These are phyloP conservation scores for Cutaneotrichosporon sp. DNA, from an alignment of 1,284 basidiomycete species.

Conservation along the genomic window DNA sequence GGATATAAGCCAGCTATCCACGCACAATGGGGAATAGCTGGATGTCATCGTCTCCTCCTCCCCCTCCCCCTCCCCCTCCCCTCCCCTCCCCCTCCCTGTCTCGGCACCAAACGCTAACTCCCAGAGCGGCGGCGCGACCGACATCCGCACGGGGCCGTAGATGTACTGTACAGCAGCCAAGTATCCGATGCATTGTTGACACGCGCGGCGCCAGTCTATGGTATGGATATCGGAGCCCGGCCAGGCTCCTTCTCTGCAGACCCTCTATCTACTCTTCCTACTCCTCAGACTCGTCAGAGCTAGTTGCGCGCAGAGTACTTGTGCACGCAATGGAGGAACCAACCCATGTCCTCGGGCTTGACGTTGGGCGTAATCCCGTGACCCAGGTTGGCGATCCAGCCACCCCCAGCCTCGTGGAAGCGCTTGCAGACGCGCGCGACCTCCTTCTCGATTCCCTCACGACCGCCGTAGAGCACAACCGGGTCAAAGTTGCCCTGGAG, in stretches of 20 bases:
- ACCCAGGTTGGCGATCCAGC: conserved; percentile 94
- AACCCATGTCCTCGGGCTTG: conserved; percentile 81
- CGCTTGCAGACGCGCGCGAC: conserved; percentile 78
- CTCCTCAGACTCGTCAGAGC: no score
- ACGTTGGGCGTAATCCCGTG: conserved; percentile 98
- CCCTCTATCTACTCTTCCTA: background rate
- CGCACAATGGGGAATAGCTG: no score
- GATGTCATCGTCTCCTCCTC: background rate
- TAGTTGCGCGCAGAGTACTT: conserved; percentile 60
- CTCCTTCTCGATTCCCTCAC: conserved; percentile 79
- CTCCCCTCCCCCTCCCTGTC: background rate
- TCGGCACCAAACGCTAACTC: conserved; percentile 11
- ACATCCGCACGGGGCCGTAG: conserved; percentile 41
- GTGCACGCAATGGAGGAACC: conserved; percentile 87
- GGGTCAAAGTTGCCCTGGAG: conserved; percentile 97
- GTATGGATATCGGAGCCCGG: background rate
- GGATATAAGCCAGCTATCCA: no score
- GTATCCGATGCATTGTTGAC: conserved; percentile 16
- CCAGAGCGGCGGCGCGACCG: conserved; percentile 69
- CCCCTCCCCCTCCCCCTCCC: background rate
- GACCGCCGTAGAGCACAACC: conserved; percentile 78
- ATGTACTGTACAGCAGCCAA: conserved; percentile 7
- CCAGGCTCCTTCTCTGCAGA: background rate
- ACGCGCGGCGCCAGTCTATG: conserved; percentile 5
- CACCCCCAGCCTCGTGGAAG: conserved; percentile 62